Conservation (phyloP, 1,284 basidiomycete genomes). For the Exsudoporus floridanus region DNA sequence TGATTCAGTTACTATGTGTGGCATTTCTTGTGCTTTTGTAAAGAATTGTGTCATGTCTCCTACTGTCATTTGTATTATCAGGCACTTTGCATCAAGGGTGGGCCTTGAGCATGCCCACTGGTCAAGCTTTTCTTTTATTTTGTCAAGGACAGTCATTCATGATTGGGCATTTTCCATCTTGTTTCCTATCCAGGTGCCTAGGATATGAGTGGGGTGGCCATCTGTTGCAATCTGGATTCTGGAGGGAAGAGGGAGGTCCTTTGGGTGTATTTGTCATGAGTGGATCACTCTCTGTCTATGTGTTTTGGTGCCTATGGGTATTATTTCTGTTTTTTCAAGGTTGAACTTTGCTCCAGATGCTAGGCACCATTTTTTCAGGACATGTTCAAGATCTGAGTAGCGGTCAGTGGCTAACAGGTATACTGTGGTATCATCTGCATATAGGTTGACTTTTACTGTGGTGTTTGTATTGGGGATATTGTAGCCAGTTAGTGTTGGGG, state of each 20-base stretch:
- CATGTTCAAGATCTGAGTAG: background rate
- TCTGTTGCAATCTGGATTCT: conserved; percentile 6
- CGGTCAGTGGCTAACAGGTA: conserved; percentile 13
- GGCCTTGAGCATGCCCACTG: background rate
- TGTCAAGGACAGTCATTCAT: conserved; percentile 1
- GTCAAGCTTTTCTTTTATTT: background rate
- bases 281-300: background rate
- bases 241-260: background rate
- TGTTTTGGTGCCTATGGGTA: conserved; percentile 6
- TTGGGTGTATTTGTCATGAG: background rate
- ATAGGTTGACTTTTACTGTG: conserved; percentile 2
- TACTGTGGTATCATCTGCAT: conserved; percentile 16
- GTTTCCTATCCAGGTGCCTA: conserved; percentile 19
- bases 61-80: conserved; percentile 10
- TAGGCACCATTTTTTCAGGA: conserved; percentile 1
- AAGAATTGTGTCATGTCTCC: conserved; percentile 20
- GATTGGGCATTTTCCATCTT: background rate
- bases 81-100: conserved; percentile 5
- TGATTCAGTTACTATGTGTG: no score
- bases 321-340: conserved; percentile 17
- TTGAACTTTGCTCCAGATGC: conserved; percentile 17
- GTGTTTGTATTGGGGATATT: background rate
- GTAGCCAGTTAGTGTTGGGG: background rate
- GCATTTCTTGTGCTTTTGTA: conserved; percentile 24
- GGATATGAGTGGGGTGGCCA: background rate